Conservation (phyloP, 345 rosid species). For the Triadica sebifera region DNA sequence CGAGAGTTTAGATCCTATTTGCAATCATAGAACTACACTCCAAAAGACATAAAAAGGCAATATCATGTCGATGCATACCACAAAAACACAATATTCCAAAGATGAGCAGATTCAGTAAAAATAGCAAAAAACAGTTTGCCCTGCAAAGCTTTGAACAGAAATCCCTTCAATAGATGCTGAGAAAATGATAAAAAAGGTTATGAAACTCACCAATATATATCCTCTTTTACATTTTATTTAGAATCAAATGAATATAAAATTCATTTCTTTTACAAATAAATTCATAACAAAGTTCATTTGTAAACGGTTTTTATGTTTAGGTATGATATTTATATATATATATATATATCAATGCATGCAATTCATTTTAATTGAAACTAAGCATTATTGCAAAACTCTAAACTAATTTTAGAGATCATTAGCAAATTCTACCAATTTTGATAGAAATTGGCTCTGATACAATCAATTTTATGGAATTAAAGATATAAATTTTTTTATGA, state of each 20-base stretch:
- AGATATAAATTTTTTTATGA: neutral
- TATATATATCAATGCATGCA: neutral
- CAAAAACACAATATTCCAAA: neutral
- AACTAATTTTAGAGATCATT: neutral
- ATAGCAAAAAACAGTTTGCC: neutral
- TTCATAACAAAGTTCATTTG: neutral
- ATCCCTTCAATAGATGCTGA: neutral
- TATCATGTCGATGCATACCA: neutral
- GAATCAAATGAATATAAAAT: neutral
- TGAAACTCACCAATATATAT: neutral
- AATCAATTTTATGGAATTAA: neutral
- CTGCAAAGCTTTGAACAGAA: neutral
- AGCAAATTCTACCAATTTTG: neutral
- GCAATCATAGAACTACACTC: neutral
- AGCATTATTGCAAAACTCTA: neutral
- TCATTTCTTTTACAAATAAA: neutral
- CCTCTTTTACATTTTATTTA: neutral
- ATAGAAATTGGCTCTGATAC: neutral
- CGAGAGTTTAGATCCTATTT: neutral
- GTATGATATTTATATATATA: no score
- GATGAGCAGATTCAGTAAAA: neutral
- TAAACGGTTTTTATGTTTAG: neutral
- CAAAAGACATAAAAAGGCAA: neutral
- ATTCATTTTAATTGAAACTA: no score
- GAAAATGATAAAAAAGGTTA: neutral